Evolutionary conservation across 768 basidiomycete species (phyloP).

Genomic region (Chalciporus pseudorubinellus): DNA sequence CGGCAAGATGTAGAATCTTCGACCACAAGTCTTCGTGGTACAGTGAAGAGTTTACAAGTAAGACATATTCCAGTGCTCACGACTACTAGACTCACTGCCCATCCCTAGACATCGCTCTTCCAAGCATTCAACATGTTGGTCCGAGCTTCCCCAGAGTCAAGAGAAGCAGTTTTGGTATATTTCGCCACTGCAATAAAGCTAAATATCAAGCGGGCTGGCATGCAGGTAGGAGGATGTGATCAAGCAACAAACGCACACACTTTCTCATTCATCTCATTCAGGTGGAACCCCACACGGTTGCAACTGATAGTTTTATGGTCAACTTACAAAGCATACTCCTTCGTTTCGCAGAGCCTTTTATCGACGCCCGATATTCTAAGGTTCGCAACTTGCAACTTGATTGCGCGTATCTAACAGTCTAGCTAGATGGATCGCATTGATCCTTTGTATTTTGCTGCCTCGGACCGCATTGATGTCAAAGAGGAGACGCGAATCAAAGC

Average conservation of each 20-base stretch:
- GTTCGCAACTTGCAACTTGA: constrained; percentile 35
- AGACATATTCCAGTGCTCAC: constrained; percentile 4
- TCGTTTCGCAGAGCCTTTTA: constrained; percentile 89
- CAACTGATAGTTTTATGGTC: constrained; percentile 90
- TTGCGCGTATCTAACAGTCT: constrained; percentile 5
- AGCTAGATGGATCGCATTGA: constrained; percentile 89
- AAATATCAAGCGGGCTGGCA: constrained; percentile 87
- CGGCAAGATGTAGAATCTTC: constrained; percentile 78
- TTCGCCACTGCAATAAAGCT: constrained; percentile 71
- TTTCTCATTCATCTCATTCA: constrained; percentile 26
- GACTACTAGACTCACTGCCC: neutral
- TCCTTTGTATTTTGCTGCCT: constrained; percentile 71
- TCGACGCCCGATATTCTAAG: constrained; percentile 89
- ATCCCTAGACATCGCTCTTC: constrained; percentile 62
- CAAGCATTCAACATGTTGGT: constrained; percentile 87
- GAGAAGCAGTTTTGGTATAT: constrained; percentile 81
- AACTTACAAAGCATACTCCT: constrained; percentile 83
- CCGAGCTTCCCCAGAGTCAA: constrained; percentile 70
- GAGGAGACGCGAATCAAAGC: constrained; percentile 96
- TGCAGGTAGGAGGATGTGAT: constrained; percentile 56
- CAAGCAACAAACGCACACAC: neutral
- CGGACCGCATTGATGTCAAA: constrained; percentile 66
- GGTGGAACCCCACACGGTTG: constrained; percentile 84
- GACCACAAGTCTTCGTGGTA: constrained; percentile 80
- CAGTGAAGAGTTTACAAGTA: constrained; percentile 82